phyloP scores from a whole-genome alignment of 345 rosid species.

The Eutrema japonicum region DNA sequence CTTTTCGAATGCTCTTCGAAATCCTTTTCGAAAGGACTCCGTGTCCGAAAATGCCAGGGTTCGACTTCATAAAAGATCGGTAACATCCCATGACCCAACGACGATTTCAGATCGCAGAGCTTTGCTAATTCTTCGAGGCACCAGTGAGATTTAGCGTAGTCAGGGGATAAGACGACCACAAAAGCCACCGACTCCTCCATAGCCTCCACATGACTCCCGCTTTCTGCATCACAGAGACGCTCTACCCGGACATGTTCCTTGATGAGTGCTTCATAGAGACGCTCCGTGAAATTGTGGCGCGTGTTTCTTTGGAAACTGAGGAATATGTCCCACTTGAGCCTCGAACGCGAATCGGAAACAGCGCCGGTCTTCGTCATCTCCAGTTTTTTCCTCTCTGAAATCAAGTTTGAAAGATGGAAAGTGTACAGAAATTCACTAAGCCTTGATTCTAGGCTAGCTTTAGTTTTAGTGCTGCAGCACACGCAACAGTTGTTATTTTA shows the following conservation, averaged over 20 bases:
- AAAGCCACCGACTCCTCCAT: constrained; percentile 57
- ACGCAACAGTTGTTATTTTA: background rate
- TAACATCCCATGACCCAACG: constrained; percentile 37
- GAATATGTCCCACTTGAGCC: constrained; percentile 61
- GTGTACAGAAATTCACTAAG: constrained; percentile 7
- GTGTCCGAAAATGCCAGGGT: constrained; percentile 49
- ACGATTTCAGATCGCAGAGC: constrained; percentile 42
- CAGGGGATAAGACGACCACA: constrained; percentile 47
- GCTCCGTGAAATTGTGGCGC: constrained; percentile 40
- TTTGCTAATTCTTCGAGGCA: constrained; percentile 59
- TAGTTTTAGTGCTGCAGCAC: background rate
- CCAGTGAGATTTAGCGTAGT: constrained; percentile 51
- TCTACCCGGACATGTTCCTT: constrained; percentile 40
- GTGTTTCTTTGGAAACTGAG: constrained; percentile 60
- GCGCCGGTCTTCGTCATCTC: constrained; percentile 27
- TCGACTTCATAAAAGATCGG: constrained; percentile 57
- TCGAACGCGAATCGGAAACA: constrained; percentile 31
- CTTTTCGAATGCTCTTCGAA: constrained; percentile 43
- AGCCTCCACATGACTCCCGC: constrained; percentile 53
- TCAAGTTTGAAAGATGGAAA: constrained; percentile 24
- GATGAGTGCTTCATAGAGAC: constrained; percentile 36
- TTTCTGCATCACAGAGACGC: constrained; percentile 34
- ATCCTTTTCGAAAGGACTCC: constrained; percentile 45
- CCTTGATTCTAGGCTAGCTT: background rate
- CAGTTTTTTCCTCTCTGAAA: constrained; percentile 14